A percentile compares a stretch with the other conserved stretches of the same genome.
phyloP scores from a whole-genome alignment of 2,329 filamentous ascomycete genomes.

The Pseudogymnoascus sp. region DNA sequence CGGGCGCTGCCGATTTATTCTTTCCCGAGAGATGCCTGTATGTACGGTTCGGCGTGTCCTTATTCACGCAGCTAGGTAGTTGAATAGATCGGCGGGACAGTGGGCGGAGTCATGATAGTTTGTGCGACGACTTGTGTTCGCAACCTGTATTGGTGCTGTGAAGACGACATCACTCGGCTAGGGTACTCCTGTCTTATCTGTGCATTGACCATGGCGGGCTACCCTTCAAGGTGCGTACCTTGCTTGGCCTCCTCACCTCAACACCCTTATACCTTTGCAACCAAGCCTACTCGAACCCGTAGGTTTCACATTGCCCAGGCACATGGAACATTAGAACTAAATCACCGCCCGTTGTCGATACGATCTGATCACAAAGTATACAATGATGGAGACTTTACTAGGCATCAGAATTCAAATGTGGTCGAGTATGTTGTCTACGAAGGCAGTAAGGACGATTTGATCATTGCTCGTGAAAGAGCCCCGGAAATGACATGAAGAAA shows the following conservation, averaged over 20 bases:
- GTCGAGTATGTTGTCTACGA: background rate
- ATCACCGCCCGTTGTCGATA: background rate
- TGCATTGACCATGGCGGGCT: background rate
- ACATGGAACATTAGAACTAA: background rate
- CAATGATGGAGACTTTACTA: background rate
- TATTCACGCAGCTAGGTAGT: background rate
- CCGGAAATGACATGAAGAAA: background rate
- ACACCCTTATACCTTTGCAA: background rate
- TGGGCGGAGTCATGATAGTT: background rate
- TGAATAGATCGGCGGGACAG: background rate
- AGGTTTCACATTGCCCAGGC: background rate
- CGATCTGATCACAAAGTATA: background rate
- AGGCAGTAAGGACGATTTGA: background rate
- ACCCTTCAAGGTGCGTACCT: conserved; percentile 3
- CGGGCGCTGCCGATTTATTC: background rate
- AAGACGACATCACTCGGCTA: conserved; percentile 6
- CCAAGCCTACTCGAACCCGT: background rate
- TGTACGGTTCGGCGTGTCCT: background rate
- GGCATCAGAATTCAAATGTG: background rate
- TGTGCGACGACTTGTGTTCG: background rate
- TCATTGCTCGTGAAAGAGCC: background rate
- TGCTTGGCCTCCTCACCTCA: background rate
- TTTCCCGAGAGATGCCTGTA: background rate
- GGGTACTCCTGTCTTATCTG: conserved; percentile 4
- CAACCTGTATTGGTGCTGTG: background rate